A percentile compares a stretch with the other conserved stretches of the same genome.
Evolutionary conservation across 495 filamentous ascomycete species (phyloP).

Genomic region (Pyrenula aspistea): DNA sequence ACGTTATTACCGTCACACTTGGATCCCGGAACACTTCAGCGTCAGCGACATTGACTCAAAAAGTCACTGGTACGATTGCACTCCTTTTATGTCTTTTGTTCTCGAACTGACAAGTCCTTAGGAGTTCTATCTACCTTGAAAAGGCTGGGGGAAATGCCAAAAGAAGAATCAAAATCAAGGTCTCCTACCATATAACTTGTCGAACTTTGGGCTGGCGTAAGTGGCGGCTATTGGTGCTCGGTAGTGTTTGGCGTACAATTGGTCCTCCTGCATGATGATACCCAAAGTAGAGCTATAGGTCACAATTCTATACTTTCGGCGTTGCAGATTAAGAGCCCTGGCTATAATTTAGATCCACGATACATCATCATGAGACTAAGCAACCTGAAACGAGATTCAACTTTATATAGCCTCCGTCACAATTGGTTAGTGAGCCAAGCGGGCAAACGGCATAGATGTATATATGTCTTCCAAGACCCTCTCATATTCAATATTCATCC

Average conservation of each 20-base stretch:
- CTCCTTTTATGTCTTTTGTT: not conserved
- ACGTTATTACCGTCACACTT: slow-evolving; percentile 72
- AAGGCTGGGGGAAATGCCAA: not conserved
- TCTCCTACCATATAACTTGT: not conserved
- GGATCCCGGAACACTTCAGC: slow-evolving; percentile 82
- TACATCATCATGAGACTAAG: too few relatives aligned
- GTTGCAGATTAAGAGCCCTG: too few relatives aligned
- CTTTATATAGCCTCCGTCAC: too few relatives aligned
- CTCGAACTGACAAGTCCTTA: not conserved
- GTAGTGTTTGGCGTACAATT: too few relatives aligned
- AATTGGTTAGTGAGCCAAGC: too few relatives aligned
- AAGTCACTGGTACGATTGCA: not conserved
- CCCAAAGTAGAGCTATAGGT: not conserved
- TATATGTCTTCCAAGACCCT: too few relatives aligned
- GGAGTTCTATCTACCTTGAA: not conserved
- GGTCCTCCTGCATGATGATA: not conserved
- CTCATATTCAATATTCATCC: too few relatives aligned
- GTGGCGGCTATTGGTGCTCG: too few relatives aligned
- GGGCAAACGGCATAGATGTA: too few relatives aligned
- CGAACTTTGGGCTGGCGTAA: too few relatives aligned
- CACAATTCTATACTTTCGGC: not conserved
- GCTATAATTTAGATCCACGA: too few relatives aligned
- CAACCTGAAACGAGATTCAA: too few relatives aligned
- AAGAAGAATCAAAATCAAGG: not conserved
- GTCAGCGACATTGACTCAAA: slow-evolving; percentile 56